These are phyloP conservation scores for Myxozyma neglecta DNA, from an alignment of 805 yeast genomes.

Conservation along the genomic window DNA sequence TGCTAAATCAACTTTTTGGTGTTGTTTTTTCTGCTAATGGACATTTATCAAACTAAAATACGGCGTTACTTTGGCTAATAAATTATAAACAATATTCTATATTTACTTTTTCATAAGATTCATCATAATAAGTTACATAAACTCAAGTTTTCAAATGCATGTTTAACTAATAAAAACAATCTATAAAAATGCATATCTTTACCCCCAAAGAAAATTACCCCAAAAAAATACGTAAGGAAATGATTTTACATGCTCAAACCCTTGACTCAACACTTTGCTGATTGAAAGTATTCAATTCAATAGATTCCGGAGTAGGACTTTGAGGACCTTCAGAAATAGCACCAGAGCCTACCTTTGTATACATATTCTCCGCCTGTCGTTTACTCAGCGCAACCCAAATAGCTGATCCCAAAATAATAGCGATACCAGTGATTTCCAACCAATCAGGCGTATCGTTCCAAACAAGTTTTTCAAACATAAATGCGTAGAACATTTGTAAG, in stretches of 20 bases:
- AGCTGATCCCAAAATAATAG: constrained; percentile 67
- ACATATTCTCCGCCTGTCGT: constrained; percentile 15
- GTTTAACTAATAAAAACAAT: not conserved
- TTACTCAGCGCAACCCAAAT: constrained; percentile 56
- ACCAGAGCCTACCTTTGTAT: constrained; percentile 27
- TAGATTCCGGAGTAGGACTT: constrained; percentile 4
- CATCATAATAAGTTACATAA: too few relatives aligned
- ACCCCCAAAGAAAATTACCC: not conserved
- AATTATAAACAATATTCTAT: too few relatives aligned
- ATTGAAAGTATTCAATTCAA: constrained; percentile 6
- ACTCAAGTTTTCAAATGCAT: too few relatives aligned
- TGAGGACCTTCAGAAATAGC: constrained; percentile 12
- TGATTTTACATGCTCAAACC: not conserved
- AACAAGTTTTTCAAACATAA: constrained; percentile 67
- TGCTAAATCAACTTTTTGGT: too few relatives aligned
- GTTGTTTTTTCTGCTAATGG: too few relatives aligned
- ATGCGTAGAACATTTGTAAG: constrained; percentile 74
- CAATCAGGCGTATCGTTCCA: constrained; percentile 74
- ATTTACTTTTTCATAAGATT: too few relatives aligned
- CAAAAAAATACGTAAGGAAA: too few relatives aligned
- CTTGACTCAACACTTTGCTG: not conserved
- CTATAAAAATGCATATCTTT: not conserved
- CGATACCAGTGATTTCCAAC: constrained; percentile 67
- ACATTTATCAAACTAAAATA: too few relatives aligned
- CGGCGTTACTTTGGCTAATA: too few relatives aligned